Conservation (phyloP, 176 grass and related monocot genomes). For the Thinopyrum elongatum region DNA sequence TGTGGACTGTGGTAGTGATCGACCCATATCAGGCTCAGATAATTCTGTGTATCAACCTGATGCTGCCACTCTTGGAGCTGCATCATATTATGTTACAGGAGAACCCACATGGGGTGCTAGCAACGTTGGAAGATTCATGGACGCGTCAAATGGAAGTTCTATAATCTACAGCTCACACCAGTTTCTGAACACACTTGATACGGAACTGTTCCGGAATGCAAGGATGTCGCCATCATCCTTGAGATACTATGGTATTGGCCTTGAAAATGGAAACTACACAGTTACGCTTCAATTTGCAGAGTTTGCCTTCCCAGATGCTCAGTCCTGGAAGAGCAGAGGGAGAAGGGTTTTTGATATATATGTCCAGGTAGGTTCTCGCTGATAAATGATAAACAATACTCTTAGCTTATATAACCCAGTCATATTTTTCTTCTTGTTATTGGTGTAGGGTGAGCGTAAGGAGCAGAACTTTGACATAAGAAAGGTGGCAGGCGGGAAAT, state of each 20-base stretch:
- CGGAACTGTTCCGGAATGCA: conserved; percentile 61
- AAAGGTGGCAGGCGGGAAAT: conserved; percentile 61
- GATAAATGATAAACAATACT: not conserved
- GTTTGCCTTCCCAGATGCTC: conserved; percentile 31
- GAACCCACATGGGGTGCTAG: conserved; percentile 66
- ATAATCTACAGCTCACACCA: conserved; percentile 38
- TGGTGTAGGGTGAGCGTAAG: conserved; percentile 47
- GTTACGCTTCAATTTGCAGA: conserved; percentile 78
- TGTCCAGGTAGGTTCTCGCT: conserved; percentile 52
- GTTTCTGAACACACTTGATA: conserved; percentile 63
- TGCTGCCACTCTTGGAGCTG: conserved; percentile 26
- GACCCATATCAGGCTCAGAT: conserved; percentile 49
- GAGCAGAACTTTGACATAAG: conserved; percentile 79
- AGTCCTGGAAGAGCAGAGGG: conserved; percentile 49
- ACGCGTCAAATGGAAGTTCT: conserved; percentile 33
- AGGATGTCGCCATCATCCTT: conserved; percentile 79
- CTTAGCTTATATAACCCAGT: not conserved
- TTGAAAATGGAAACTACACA: conserved; percentile 90
- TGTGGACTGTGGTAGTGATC: conserved; percentile 55
- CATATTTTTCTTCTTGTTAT: not conserved
- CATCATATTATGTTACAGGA: conserved; percentile 59
- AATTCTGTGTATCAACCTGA: conserved; percentile 54
- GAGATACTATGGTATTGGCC: conserved; percentile 80
- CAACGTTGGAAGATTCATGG: conserved; percentile 59
- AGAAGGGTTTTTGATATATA: conserved; percentile 93